phyloP scores from a whole-genome alignment of 495 filamentous ascomycete species.

The Penicillium cataractarum region DNA sequence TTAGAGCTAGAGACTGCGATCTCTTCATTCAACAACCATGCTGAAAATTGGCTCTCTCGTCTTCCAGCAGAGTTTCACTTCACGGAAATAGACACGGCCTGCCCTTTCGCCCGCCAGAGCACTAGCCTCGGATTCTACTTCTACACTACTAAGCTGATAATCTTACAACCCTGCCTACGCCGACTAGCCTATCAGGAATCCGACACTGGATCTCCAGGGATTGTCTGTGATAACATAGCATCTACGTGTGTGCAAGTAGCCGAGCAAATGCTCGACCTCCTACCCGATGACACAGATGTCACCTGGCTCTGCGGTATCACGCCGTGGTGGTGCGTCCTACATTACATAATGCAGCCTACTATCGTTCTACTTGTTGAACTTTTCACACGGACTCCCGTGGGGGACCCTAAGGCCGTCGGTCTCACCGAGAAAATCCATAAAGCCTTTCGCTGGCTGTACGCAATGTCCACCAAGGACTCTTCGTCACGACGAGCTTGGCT shows the following conservation, averaged over 20 bases:
- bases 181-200: conserved; percentile 34
- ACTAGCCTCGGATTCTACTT: conserved; percentile 52
- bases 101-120: conserved; percentile 37
- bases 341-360: conserved; percentile 62
- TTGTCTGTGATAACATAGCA: conserved; percentile 53
- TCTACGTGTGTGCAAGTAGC: conserved; percentile 55
- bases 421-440: conserved; percentile 51
- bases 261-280: conserved; percentile 46
- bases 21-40: conserved; percentile 17
- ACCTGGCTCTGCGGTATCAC: conserved; percentile 47
- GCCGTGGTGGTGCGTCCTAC: conserved; percentile 65
- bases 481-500: conserved; percentile 50
- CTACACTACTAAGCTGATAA: conserved; percentile 57
- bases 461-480: conserved; percentile 48
- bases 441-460: conserved; percentile 51
- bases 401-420: conserved; percentile 35
- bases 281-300: conserved; percentile 42
- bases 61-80: conserved; percentile 35
- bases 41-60: conserved; percentile 27
- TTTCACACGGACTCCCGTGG: conserved; percentile 44
- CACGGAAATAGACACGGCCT: conserved; percentile 4
- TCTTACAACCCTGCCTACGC: conserved; percentile 61
- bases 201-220: conserved; percentile 1
- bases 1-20: conserved; percentile 24
- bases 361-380: conserved; percentile 60